Evolutionary conservation across 2,329 filamentous ascomycete species (phyloP).

Genomic region (Chlorencoelia australis): DNA sequence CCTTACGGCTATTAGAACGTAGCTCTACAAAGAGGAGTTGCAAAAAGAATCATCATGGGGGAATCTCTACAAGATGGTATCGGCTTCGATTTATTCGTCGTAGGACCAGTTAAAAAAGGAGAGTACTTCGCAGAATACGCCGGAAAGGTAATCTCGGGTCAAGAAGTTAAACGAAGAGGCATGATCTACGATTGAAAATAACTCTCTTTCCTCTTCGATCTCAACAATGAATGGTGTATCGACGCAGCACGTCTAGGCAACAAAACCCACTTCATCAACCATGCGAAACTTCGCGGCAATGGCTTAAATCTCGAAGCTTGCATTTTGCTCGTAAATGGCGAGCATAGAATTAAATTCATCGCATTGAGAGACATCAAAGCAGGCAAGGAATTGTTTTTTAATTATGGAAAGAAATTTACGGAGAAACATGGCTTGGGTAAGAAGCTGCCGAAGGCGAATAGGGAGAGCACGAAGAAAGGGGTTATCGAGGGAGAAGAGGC

Average conservation of each 20-base stretch:
- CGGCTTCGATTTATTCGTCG: slow-evolving; percentile 67
- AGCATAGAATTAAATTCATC: slow-evolving; percentile 66
- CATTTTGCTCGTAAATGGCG: slow-evolving; percentile 63
- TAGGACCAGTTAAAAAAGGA: slow-evolving; percentile 32
- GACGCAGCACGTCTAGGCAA: slow-evolving; percentile 72
- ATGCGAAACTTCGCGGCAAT: slow-evolving; percentile 52
- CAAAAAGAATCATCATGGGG: slow-evolving; percentile 58
- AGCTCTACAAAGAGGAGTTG: slow-evolving; percentile 54
- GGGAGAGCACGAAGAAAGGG: slow-evolving; percentile 13
- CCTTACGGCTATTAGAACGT: slow-evolving; percentile 60
- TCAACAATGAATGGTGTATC: slow-evolving; percentile 42
- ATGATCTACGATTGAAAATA: slow-evolving; percentile 29
- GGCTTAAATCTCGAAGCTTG: slow-evolving; percentile 54
- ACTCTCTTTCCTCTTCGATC: slow-evolving; percentile 39
- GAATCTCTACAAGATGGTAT: slow-evolving; percentile 57
- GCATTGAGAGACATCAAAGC: slow-evolving; percentile 55
- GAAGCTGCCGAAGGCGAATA: slow-evolving; percentile 24
- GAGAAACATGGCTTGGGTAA: slow-evolving; percentile 40
- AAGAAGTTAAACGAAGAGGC: slow-evolving; percentile 23
- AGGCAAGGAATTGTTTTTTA: slow-evolving; percentile 72
- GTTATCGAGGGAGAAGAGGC: slow-evolving; percentile 16
- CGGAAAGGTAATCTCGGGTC: slow-evolving; percentile 54
- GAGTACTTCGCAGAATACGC: slow-evolving; percentile 77
- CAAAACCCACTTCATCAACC: slow-evolving; percentile 76
- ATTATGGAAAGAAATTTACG: slow-evolving; percentile 64